Base-by-base conservation (phyloP, 169 alveolate genomes). In the Plasmodium ovale region DNA sequence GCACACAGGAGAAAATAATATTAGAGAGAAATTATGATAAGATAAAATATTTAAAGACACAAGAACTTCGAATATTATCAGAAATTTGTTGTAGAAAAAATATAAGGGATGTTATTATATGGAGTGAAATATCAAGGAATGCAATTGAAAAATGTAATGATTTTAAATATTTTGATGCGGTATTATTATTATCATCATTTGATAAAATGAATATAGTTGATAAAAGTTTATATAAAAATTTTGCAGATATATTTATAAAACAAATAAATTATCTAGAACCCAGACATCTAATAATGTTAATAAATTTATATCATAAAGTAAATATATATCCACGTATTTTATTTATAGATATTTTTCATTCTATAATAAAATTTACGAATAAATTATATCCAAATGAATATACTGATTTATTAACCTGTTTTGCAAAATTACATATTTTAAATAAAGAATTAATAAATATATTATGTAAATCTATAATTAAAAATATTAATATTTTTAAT, bases 101-200 rank as follows among this genome's bases (percentile, higher is more conserved):
- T 23, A 94, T 91, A 19, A 74, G 62, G 12, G 96, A 94, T 51
- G 62, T 85, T 1, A 39, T 89, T 23, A 69, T 94, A 42, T 94
- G 96, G 96, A 89, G 95, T 33, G 93, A 94, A 54, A 92, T 93
- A 16, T 73, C 94, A 4, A 31, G 92, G 23, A 51, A 85, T 62
- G 90, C 95, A 35, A 91, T 94, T 33, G 56, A 64, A 23, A 47
- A 77, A 51, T 87, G 94, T 33, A 56, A 92, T 10, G 79, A 92
- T 7, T 94, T 94, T 88, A 94, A 94, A 70, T 92, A 87, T 49
- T 94, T 94, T 72, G 96, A 94, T 64, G 88, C 94, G 16, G 25
- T 92, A 37, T 49, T 62, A 25, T 89, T 94, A 9, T 59, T 94
- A 51, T 92, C 91, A 19, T 92, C 92, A 21, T 94, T 94, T 59